Evolutionary conservation across 441 rosid species (phyloP).

Genomic region (Corymbia citriodora): DNA sequence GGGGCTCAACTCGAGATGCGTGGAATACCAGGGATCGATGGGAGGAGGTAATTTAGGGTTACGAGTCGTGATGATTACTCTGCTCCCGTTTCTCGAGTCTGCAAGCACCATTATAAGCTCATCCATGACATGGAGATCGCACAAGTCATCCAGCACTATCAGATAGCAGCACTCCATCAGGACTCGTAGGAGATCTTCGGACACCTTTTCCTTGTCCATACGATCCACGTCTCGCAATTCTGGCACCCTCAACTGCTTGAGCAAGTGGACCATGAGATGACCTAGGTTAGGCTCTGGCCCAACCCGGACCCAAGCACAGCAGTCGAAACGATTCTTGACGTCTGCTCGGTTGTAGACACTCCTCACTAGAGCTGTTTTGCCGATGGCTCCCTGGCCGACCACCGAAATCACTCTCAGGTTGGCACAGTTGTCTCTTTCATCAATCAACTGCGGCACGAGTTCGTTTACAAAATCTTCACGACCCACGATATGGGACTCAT

Average conservation of each 20-base stretch:
- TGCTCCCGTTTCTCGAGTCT: neutral
- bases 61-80: neutral
- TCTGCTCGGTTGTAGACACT: neutral
- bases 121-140: neutral
- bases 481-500: neutral
- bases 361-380: neutral
- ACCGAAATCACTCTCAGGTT: neutral
- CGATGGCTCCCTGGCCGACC: neutral
- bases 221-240: neutral
- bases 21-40: neutral
- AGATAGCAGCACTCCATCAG: neutral
- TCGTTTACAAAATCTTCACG: fast-evolving
- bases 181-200: fast-evolving
- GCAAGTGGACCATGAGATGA: neutral
- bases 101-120: neutral
- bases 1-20: fast-evolving
- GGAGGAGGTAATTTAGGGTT: neutral
- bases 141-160: neutral
- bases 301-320: neutral
- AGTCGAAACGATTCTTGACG: neutral
- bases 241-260: neutral
- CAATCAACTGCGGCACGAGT: fast-evolving
- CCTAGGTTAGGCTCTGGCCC: too few species aligned
- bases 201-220: neutral
- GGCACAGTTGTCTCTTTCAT: fast-evolving